phyloP scores from a whole-genome alignment of 371 early-diverging fungal genomes.

The Mortierella polycephala region DNA sequence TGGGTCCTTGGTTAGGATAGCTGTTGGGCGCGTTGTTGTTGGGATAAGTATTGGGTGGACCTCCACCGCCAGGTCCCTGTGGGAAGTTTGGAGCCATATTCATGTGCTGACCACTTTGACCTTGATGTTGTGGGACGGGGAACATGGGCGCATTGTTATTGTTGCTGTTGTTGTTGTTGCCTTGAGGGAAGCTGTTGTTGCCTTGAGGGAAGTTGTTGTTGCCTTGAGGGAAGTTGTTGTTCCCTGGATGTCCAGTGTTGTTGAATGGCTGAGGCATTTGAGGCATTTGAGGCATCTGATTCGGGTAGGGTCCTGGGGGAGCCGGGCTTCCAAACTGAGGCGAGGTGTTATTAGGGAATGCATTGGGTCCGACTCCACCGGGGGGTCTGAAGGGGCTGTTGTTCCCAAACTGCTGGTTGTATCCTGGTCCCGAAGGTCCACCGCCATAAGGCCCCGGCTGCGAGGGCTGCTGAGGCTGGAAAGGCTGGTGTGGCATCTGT shows the following conservation, averaged over 20 bases:
- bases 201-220: slow-evolving; percentile 7
- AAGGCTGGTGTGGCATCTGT: slow-evolving; percentile 3
- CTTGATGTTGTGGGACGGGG: slow-evolving; percentile 7
- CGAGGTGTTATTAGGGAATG: slow-evolving; percentile 13
- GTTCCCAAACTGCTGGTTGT: slow-evolving; percentile 20
- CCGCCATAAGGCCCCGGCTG: slow-evolving; percentile 9
- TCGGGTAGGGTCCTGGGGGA: slow-evolving; percentile 25
- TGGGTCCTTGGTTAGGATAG: slow-evolving; percentile 12
- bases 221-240: slow-evolving; percentile 5
- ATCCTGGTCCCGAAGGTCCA: slow-evolving; percentile 28
- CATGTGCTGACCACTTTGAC: slow-evolving; percentile 2
- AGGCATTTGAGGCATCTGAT: slow-evolving; percentile 22
- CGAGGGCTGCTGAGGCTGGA: slow-evolving; percentile 5
- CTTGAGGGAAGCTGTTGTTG: slow-evolving; percentile 7
- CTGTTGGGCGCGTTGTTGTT: slow-evolving; percentile 18
- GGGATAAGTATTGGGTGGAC: slow-evolving; percentile 21
- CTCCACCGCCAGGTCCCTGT: slow-evolving; percentile 25
- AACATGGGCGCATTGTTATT: slow-evolving; percentile 14
- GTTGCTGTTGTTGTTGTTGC: slow-evolving; percentile 13
- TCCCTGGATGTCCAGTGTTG: background rate
- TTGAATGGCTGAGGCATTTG: slow-evolving; percentile 38
- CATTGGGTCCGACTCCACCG: slow-evolving; percentile 6
- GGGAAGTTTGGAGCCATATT: slow-evolving; percentile 7
- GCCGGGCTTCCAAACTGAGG: slow-evolving; percentile 12
- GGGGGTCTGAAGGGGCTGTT: slow-evolving; percentile 23